Percentiles rank a stretch among this genome's conserved stretches.
phyloP scores from a whole-genome alignment of 768 basidiomycete species.

The Lyophyllum decastes region DNA sequence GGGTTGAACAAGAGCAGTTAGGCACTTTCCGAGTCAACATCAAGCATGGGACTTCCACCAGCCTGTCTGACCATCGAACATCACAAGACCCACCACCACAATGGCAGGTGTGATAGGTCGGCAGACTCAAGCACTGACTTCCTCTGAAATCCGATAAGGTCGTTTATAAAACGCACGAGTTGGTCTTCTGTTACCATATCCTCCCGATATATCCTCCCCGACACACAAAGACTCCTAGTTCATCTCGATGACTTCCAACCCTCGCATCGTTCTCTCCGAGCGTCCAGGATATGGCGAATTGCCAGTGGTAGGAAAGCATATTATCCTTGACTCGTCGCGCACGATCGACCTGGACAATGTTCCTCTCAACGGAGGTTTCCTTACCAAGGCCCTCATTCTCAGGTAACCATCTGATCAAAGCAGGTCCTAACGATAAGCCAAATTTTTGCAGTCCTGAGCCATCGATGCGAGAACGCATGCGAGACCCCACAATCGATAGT shows the following conservation, averaged over 20 bases:
- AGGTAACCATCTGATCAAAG: neutral
- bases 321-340: slow-evolving; percentile 12
- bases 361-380: slow-evolving; percentile 21
- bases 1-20: no score
- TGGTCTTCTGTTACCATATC: no score
- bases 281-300: slow-evolving; percentile 4
- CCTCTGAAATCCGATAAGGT: no score
- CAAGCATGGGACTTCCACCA: no score
- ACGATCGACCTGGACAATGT: slow-evolving; percentile 22
- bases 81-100: no score
- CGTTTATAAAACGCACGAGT: no score
- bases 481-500: slow-evolving; percentile 3
- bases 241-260: slow-evolving; percentile 7
- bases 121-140: no score
- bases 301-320: slow-evolving; percentile 10
- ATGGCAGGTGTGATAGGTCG: no score
- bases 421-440: neutral
- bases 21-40: no score
- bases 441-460: slow-evolving; percentile 6
- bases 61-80: no score
- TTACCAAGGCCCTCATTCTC: slow-evolving; percentile 20
- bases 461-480: slow-evolving; percentile 11
- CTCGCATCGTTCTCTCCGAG: slow-evolving; percentile 6
- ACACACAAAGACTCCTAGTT: neutral
- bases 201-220: no score